These are phyloP conservation scores for Blastomyces silverae DNA, from an alignment of 2,329 filamentous ascomycete species.

Conservation along the genomic window DNA sequence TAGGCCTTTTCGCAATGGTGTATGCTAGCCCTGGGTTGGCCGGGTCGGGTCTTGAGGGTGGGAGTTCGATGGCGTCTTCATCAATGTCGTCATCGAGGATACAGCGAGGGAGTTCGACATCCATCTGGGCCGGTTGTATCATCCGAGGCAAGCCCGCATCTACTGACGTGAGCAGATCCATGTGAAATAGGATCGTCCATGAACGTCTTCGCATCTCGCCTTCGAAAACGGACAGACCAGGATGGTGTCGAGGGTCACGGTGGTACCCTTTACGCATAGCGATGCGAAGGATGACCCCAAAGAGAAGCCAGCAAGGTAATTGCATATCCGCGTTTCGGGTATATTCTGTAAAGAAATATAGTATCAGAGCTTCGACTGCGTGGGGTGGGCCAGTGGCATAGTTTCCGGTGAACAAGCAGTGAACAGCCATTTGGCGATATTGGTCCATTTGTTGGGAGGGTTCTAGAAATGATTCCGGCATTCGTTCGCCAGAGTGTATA, in stretches of 20 bases:
- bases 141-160: slow-evolving; percentile 59
- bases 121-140: slow-evolving; percentile 54
- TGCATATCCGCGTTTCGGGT: slow-evolving; percentile 48
- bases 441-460: slow-evolving; percentile 15
- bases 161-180: slow-evolving; percentile 57
- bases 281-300: slow-evolving; percentile 51
- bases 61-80: slow-evolving; percentile 46
- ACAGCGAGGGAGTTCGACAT: slow-evolving; percentile 54
- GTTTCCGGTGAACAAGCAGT: slow-evolving; percentile 50
- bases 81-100: slow-evolving; percentile 56
- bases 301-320: slow-evolving; percentile 49
- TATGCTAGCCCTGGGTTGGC: slow-evolving; percentile 47
- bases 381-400: slow-evolving; percentile 48
- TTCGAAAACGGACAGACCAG: slow-evolving; percentile 49
- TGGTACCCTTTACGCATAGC: slow-evolving; percentile 58
- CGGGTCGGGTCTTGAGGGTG: slow-evolving; percentile 46
- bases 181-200: slow-evolving; percentile 43
- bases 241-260: slow-evolving; percentile 50
- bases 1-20: slow-evolving; percentile 32
- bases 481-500: neutral
- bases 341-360: slow-evolving; percentile 52
- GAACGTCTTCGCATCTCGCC: slow-evolving; percentile 48
- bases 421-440: slow-evolving; percentile 37
- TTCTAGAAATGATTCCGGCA: neutral
- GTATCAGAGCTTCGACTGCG: slow-evolving; percentile 50